A percentile compares a stretch with the other conserved stretches of the same genome.
These are phyloP conservation scores for Colletotrichum shisoi DNA, from an alignment of 2,329 filamentous ascomycete species.

Conservation along the genomic window DNA sequence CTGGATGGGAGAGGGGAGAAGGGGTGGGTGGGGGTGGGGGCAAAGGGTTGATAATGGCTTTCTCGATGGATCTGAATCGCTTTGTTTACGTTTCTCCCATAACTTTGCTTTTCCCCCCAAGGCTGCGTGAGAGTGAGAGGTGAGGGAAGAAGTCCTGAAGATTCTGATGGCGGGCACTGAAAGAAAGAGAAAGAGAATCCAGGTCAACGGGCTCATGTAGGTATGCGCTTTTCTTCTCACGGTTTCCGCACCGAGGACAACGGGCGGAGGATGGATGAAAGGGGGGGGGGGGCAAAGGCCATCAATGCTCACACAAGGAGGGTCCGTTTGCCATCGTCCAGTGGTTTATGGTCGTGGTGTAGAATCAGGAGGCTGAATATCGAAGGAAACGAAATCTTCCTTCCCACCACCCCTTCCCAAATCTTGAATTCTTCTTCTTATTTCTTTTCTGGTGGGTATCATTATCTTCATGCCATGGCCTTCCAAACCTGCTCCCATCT, in stretches of 20 bases:
- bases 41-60: too few relatives aligned
- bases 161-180: background rate
- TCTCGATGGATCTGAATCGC: background rate
- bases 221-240: slow-evolving; percentile 22
- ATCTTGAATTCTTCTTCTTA: slow-evolving; percentile 12
- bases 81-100: background rate
- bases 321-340: slow-evolving; percentile 1
- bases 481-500: slow-evolving; percentile 67
- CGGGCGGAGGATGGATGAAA: slow-evolving; percentile 2
- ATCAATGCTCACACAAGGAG: slow-evolving; percentile 19
- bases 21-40: too few relatives aligned
- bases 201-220: slow-evolving; percentile 19
- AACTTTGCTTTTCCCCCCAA: background rate
- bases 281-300: background rate
- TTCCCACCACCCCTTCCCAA: background rate
- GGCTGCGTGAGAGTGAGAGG: background rate
- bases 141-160: too few relatives aligned
- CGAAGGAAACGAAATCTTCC: background rate
- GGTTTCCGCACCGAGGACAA: slow-evolving; percentile 6
- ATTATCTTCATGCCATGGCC: slow-evolving; percentile 50
- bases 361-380: background rate
- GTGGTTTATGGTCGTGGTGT: background rate
- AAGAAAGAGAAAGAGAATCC: slow-evolving; percentile 8
- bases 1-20: background rate
- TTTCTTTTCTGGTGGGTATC: slow-evolving; percentile 42